A percentile compares a stretch with the other conserved stretches of the same genome.
phyloP scores from a whole-genome alignment of 2,329 filamentous ascomycete species.

The Diaporthe vaccinii region DNA sequence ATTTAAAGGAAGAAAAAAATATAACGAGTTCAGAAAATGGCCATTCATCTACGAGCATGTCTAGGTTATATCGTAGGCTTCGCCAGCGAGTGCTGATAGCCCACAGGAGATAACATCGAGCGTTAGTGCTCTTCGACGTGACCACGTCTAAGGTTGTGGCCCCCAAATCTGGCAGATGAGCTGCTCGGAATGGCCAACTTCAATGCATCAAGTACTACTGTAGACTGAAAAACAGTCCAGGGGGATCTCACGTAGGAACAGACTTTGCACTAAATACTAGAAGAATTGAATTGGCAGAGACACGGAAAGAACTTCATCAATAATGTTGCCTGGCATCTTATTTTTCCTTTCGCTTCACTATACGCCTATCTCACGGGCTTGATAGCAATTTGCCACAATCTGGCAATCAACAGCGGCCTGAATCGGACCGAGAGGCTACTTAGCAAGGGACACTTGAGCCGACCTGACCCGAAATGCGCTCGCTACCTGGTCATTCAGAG shows the following conservation, averaged over 20 bases:
- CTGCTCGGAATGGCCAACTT: not conserved
- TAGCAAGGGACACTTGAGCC: not conserved
- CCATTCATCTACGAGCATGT: not conserved
- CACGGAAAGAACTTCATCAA: not conserved
- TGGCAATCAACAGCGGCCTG: not conserved
- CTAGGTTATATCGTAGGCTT: no score
- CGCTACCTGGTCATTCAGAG: not conserved
- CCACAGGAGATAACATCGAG: no score
- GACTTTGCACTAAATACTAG: not conserved
- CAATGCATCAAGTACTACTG: no score
- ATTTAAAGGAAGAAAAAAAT: no score
- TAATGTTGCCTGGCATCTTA: not conserved
- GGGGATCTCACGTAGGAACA: no score
- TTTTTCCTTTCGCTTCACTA: not conserved
- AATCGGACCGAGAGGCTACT: not conserved
- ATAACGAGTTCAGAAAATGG: not conserved
- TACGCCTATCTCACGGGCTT: not conserved
- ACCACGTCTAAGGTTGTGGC: no score
- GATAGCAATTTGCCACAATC: not conserved
- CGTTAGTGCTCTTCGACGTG: no score
- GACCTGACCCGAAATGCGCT: not conserved
- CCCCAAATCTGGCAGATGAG: not conserved
- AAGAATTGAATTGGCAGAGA: not conserved
- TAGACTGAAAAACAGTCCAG: not conserved
- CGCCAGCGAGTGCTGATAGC: no score